phyloP scores from a whole-genome alignment of 2,329 filamentous ascomycete species.

The Arachnomyces sp. region DNA sequence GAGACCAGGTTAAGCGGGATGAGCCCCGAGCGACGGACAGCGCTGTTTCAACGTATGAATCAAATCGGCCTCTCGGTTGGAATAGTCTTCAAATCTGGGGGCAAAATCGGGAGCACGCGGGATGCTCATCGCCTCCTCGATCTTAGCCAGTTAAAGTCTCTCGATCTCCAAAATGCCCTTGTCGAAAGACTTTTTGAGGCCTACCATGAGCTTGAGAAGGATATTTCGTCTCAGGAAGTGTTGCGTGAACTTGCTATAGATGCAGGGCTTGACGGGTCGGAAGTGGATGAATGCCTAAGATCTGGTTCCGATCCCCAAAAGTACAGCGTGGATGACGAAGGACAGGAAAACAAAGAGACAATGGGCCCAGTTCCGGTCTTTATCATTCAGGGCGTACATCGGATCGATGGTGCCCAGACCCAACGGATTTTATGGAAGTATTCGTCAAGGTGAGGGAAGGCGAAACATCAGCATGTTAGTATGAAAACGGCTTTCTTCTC shows the following conservation, averaged over 20 bases:
- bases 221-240: constrained; percentile 11
- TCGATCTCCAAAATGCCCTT: constrained; percentile 8
- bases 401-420: no score
- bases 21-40: constrained; percentile 9
- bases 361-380: no score
- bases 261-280: constrained; percentile 8
- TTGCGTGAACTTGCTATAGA: constrained; percentile 9
- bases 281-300: constrained; percentile 10
- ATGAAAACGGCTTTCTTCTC: no score
- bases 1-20: constrained; percentile 17
- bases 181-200: constrained; percentile 13
- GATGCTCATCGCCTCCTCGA: constrained; percentile 13
- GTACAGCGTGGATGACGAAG: no score
- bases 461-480: no score
- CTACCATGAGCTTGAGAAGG: constrained; percentile 16
- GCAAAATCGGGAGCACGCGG: constrained; percentile 15
- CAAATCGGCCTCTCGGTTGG: constrained; percentile 10
- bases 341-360: no score
- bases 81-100: constrained; percentile 15
- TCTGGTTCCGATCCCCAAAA: no score
- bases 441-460: no score
- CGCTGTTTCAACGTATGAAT: constrained; percentile 12
- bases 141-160: constrained; percentile 1
- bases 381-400: no score
- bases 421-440: no score